These are phyloP conservation scores for Penicillium riverlandense DNA, from an alignment of 495 filamentous ascomycete species.

Conservation along the genomic window DNA sequence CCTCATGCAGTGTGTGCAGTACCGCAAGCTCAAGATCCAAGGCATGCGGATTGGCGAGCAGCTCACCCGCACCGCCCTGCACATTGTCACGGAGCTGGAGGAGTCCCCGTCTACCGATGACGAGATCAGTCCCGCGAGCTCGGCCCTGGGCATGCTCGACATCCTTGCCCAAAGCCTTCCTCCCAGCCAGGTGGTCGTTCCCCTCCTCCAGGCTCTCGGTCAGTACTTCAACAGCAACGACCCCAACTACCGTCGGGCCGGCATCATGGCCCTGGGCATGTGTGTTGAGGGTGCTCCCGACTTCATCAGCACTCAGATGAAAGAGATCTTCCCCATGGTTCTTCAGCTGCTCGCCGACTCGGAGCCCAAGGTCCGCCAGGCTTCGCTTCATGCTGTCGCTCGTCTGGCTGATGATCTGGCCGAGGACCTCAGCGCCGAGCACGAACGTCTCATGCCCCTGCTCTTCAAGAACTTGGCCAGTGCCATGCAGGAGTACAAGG, in stretches of 20 bases:
- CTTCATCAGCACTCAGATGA: slow-evolving; percentile 85
- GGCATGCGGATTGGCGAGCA: slow-evolving; percentile 73
- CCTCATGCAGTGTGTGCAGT: slow-evolving; percentile 84
- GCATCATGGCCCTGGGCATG: slow-evolving; percentile 86
- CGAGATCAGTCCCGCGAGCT: slow-evolving; percentile 80
- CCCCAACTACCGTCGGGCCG: slow-evolving; percentile 76
- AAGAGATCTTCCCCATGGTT: slow-evolving; percentile 77
- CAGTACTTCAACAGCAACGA: slow-evolving; percentile 66
- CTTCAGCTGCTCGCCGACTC: slow-evolving; percentile 77
- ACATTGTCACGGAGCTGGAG: slow-evolving; percentile 81
- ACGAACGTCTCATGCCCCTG: slow-evolving; percentile 72
- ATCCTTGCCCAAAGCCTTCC: slow-evolving; percentile 81
- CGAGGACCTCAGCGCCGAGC: slow-evolving; percentile 77
- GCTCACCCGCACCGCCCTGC: slow-evolving; percentile 75
- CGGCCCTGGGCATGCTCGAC: slow-evolving; percentile 83
- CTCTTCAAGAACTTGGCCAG: slow-evolving; percentile 83
- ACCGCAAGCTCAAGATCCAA: slow-evolving; percentile 93
- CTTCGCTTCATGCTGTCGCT: slow-evolving; percentile 77
- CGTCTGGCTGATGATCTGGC: slow-evolving; percentile 88
- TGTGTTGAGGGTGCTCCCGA: slow-evolving; percentile 95
- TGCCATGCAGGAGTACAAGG: slow-evolving; percentile 60
- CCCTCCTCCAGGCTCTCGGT: slow-evolving; percentile 76
- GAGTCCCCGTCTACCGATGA: slow-evolving; percentile 67
- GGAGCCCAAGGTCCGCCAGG: slow-evolving; percentile 74
- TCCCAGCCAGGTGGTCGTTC: slow-evolving; percentile 90